Evolutionary conservation across 495 filamentous ascomycete genomes (phyloP).

Genomic region (Penicillium silybi): DNA sequence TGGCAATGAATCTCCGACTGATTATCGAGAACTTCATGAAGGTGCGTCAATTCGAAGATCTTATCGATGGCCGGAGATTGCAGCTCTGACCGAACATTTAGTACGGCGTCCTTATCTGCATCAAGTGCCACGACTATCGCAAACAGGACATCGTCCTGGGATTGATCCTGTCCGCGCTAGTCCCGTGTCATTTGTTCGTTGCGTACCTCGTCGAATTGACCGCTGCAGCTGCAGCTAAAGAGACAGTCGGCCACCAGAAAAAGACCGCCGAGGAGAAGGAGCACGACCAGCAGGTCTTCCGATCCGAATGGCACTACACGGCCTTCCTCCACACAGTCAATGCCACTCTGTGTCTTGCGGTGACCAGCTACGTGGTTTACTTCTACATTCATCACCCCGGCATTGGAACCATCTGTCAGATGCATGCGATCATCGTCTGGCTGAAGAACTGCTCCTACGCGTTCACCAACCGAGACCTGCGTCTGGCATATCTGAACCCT

Average conservation of each 20-base stretch:
- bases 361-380: constrained; percentile 85
- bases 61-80: not conserved
- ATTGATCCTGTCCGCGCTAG: constrained; percentile 70
- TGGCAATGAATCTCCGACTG: constrained; percentile 87
- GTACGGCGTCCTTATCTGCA: constrained; percentile 92
- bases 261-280: constrained; percentile 55
- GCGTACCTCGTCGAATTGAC: constrained; percentile 83
- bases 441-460: constrained; percentile 94
- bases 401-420: constrained; percentile 84
- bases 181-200: constrained; percentile 83
- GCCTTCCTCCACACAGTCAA: constrained; percentile 78
- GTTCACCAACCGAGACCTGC: constrained; percentile 92
- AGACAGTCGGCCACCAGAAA: constrained; percentile 58
- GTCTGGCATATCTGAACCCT: constrained; percentile 78
- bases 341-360: constrained; percentile 69
- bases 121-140: constrained; percentile 85
- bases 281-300: constrained; percentile 49
- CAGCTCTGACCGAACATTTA: constrained; percentile 28
- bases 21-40: constrained; percentile 98
- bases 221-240: constrained; percentile 71
- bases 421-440: constrained; percentile 94
- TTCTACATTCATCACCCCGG: constrained; percentile 85
- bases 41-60: constrained; percentile 39
- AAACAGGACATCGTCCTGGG: constrained; percentile 73
- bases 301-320: constrained; percentile 71